A percentile compares a stretch with the other conserved stretches of the same genome.
phyloP scores from a whole-genome alignment of 2,329 filamentous ascomycete genomes.

The Neurospora sp. region DNA sequence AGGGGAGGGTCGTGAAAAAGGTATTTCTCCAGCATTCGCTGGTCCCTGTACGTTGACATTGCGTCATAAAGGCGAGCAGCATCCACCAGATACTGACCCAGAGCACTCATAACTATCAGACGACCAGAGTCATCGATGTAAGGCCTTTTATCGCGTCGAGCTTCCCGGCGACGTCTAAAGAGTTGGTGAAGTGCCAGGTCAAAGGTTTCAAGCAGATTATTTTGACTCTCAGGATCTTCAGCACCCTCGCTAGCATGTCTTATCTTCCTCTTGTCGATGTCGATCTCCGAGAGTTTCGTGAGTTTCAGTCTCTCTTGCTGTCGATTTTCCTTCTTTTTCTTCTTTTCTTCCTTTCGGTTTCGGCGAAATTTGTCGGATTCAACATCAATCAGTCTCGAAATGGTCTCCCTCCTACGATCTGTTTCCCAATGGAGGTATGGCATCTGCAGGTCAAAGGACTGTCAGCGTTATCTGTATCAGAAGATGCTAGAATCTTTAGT shows the following conservation, averaged over 20 bases:
- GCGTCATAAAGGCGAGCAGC: slow-evolving; percentile 26
- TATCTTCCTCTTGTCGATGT: not conserved
- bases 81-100: slow-evolving; percentile 24
- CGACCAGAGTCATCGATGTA: not conserved
- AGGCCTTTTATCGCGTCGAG: not conserved
- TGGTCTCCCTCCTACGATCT: slow-evolving; percentile 21
- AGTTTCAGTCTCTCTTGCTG: not conserved
- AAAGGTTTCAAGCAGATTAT: not conserved
- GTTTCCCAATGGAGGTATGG: slow-evolving; percentile 31
- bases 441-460: slow-evolving; percentile 1
- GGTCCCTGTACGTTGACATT: slow-evolving; percentile 26
- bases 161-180: not conserved
- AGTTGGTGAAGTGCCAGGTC: not conserved
- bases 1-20: slow-evolving; percentile 25
- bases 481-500: not conserved
- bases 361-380: slow-evolving; percentile 3
- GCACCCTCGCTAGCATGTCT: not conserved
- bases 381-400: slow-evolving; percentile 20
- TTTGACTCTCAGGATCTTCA: not conserved
- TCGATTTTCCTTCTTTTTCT: not conserved
- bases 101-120: not conserved
- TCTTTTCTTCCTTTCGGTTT: not conserved
- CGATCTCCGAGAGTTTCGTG: not conserved
- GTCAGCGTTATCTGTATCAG: not conserved
- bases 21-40: slow-evolving; percentile 23